Base-by-base conservation (phyloP, 2,329 filamentous ascomycete species). In the Fusarium secorum region DNA sequence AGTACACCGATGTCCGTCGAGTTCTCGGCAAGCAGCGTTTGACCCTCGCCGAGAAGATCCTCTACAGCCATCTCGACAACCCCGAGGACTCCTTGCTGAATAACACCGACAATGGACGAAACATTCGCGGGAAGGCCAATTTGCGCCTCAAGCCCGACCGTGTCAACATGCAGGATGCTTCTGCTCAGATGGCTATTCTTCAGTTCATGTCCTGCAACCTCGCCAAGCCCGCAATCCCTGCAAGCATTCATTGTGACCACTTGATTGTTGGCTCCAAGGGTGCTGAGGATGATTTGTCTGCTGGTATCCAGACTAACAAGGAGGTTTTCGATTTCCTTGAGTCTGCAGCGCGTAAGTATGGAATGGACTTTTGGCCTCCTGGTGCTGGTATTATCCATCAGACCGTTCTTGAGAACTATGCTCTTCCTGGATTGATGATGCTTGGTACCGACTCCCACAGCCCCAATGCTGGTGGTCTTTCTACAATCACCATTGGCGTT, bases 131-230 rank as follows among this genome's bases (percentile, higher is more conserved):
- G 74, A 90, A 90, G 78, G 95, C 94, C 54, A 98, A 97, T 80
- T 87, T 99, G 82, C 97, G 97, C 85, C 91, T 99, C 81, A 97
- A 97, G 83, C 96, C 96, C 26, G 96, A 99, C 81, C 90, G 96
- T 57, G 96, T 98, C 75, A 97, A 97, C 72, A 99, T 99, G 96
- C 96, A 99, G 83, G 96, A 99, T 85, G 96, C 96, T 18, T 97
- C 94, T 33, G 96, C 96, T 10, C 96, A 99, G 84, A 99, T 99
- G 96, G 96, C 96, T 4, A 85, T 99, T 72, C 85, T 99, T 75
- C 96, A 99, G 83, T 99, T 99, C 87, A 99, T 99, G 95, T 93
- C 93, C 32, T 99, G 96, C 82, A 93, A 94, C 60, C 87, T 99
- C 58, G 92, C 92, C 32, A 90, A 90, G 65, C 97, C 96, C 4